A percentile compares a stretch with the other conserved stretches of the same genome.
These are phyloP conservation scores for Boletus mariae DNA, from an alignment of 1,284 basidiomycete genomes.

Conservation along the genomic window DNA sequence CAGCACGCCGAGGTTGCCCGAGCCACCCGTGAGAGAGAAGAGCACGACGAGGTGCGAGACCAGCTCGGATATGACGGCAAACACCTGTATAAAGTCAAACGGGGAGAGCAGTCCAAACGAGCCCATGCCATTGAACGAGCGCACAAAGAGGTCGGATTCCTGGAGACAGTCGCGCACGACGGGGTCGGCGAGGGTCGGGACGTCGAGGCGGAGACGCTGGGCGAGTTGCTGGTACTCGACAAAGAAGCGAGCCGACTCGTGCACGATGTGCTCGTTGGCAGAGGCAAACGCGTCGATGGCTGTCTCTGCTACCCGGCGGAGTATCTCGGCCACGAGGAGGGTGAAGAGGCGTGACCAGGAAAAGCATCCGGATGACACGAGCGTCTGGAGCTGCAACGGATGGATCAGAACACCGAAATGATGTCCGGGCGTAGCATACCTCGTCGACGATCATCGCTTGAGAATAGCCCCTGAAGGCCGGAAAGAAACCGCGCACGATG, in stretches of 20 bases:
- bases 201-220: slow-evolving; percentile 70
- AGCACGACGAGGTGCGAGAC: slow-evolving; percentile 66
- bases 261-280: slow-evolving; percentile 65
- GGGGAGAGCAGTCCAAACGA: slow-evolving; percentile 72
- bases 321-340: slow-evolving; percentile 57
- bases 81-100: slow-evolving; percentile 69
- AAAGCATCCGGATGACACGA: slow-evolving; percentile 61
- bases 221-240: slow-evolving; percentile 75
- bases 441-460: slow-evolving; percentile 81
- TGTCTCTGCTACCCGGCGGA: slow-evolving; percentile 60
- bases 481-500: slow-evolving; percentile 66
- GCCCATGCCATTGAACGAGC: slow-evolving; percentile 64
- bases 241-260: slow-evolving; percentile 65
- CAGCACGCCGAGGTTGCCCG: slow-evolving; percentile 53
- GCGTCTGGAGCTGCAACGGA: slow-evolving; percentile 52
- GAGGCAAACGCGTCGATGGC: slow-evolving; percentile 71
- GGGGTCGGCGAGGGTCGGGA: slow-evolving; percentile 72
- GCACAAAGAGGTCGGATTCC: slow-evolving; percentile 77
- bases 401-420: background rate
- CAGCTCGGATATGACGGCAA: slow-evolving; percentile 67
- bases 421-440: slow-evolving; percentile 38
- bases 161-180: slow-evolving; percentile 69
- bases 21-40: slow-evolving; percentile 58
- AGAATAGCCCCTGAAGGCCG: slow-evolving; percentile 77
- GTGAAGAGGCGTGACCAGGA: slow-evolving; percentile 58